Conservation (phyloP, 495 filamentous ascomycete genomes). For the Melanomma pulvis-pyrius region DNA sequence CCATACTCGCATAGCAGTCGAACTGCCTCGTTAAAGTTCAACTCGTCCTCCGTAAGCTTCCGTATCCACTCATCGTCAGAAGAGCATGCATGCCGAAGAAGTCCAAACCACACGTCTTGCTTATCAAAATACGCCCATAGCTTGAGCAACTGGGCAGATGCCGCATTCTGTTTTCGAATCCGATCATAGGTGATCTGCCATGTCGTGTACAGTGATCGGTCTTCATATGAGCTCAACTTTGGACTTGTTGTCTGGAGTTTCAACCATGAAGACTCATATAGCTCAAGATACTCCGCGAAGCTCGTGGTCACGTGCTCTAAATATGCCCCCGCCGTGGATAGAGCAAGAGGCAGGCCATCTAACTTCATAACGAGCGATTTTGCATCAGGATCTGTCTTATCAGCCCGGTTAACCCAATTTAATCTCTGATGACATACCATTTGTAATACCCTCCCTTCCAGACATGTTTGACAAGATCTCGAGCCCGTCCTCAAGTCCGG, state of each 20-base stretch:
- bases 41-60: conserved; percentile 36
- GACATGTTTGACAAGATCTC: conserved; percentile 46
- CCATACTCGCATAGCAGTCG: conserved; percentile 43
- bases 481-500: conserved; percentile 41
- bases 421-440: conserved; percentile 29
- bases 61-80: conserved; percentile 42
- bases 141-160: conserved; percentile 50
- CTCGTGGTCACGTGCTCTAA: conserved; percentile 25
- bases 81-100: conserved; percentile 38
- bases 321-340: conserved; percentile 38
- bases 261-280: conserved; percentile 43
- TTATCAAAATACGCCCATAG: conserved; percentile 55
- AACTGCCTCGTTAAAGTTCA: conserved; percentile 43
- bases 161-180: conserved; percentile 44
- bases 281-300: conserved; percentile 29
- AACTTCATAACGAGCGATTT: conserved; percentile 18
- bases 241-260: conserved; percentile 40
- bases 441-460: conserved; percentile 35
- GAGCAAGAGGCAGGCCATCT: conserved; percentile 36
- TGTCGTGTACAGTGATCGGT: conserved; percentile 48
- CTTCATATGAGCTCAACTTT: conserved; percentile 40
- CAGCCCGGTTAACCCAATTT: no score
- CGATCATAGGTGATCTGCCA: conserved; percentile 52
- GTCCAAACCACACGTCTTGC: conserved; percentile 56
- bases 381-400: conserved; percentile 31